A percentile compares a stretch with the other conserved stretches of the same genome.
These are phyloP conservation scores for Metschnikowia henanensis DNA, from an alignment of 805 yeast genomes.

Conservation along the genomic window DNA sequence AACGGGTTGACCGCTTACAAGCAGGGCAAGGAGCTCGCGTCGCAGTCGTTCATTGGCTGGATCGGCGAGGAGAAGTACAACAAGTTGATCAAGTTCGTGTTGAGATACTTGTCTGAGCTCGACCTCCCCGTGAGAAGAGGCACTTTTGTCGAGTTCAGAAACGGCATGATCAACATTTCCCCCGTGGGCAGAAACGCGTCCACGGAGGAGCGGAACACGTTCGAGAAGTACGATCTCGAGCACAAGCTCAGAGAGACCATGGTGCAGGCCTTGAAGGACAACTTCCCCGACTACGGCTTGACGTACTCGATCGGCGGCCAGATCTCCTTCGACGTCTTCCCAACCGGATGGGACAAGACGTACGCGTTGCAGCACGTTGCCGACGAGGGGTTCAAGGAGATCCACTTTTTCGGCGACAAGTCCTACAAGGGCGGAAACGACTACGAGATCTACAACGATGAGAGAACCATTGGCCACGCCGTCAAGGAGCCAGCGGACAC, in stretches of 20 bases:
- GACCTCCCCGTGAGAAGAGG: slow-evolving; percentile 98
- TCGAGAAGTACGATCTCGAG: slow-evolving; percentile 77
- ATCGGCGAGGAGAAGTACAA: slow-evolving; percentile 95
- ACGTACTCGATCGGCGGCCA: slow-evolving; percentile 99
- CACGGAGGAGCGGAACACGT: slow-evolving; percentile 90
- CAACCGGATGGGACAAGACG: slow-evolving; percentile 99
- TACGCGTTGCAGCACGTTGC: slow-evolving; percentile 93
- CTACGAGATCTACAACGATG: slow-evolving; percentile 91
- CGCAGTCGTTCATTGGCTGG: slow-evolving; percentile 94
- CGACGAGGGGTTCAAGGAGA: slow-evolving; percentile 77
- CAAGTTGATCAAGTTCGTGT: slow-evolving; percentile 79
- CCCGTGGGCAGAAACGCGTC: slow-evolving; percentile 99
- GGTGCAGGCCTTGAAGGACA: slow-evolving; percentile 80
- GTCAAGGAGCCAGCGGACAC: slow-evolving; percentile 91
- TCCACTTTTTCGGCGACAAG: slow-evolving; percentile 99
- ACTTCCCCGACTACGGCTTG: slow-evolving; percentile 80
- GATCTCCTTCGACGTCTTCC: slow-evolving; percentile 98
- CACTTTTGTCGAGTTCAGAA: slow-evolving; percentile 97
- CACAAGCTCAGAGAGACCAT: slow-evolving; percentile 81
- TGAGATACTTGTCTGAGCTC: slow-evolving; percentile 78
- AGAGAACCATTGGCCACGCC: slow-evolving; percentile 94
- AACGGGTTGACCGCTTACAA: slow-evolving; percentile 98
- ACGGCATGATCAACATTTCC: slow-evolving; percentile 98
- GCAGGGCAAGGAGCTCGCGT: slow-evolving; percentile 81
- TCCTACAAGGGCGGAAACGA: slow-evolving; percentile 97